phyloP scores from a whole-genome alignment of 352 stramenopile genomes.

The Albugo laibachii region DNA sequence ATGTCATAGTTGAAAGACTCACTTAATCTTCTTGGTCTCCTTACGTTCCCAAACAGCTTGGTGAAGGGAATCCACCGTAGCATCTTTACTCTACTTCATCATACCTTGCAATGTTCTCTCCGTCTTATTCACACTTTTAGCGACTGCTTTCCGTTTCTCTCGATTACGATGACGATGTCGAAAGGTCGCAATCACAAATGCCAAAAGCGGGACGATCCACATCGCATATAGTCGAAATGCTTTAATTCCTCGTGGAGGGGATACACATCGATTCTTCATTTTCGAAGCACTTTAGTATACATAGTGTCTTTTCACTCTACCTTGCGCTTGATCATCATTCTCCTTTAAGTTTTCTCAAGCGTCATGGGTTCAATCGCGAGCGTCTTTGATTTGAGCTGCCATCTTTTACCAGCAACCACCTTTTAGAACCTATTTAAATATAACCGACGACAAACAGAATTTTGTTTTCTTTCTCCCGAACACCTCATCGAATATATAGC shows the following conservation, averaged over 20 bases:
- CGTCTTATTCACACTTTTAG: conserved; percentile 27
- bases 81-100: conserved; percentile 15
- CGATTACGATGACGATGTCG: conserved; percentile 36
- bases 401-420: too few species aligned
- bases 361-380: conserved; percentile 5
- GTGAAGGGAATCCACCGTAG: neutral
- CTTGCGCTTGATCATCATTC: conserved; percentile 15
- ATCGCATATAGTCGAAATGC: conserved; percentile 19
- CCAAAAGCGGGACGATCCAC: conserved; percentile 21
- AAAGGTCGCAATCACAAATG: conserved; percentile 12
- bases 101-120: conserved; percentile 22
- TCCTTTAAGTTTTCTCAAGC: conserved; percentile 30
- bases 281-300: too few species aligned
- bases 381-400: too few species aligned
- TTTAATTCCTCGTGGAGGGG: conserved; percentile 13
- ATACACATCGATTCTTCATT: conserved; percentile 10
- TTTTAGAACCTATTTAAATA: too few species aligned
- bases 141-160: conserved; percentile 33
- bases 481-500: too few species aligned
- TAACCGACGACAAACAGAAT: too few species aligned
- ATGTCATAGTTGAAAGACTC: neutral
- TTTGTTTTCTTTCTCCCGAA: too few species aligned
- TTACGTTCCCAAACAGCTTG: conserved; percentile 1
- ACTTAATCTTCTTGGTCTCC: conserved; percentile 3
- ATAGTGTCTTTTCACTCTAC: conserved; percentile 20